Evolutionary conservation across 2,329 filamentous ascomycete genomes (phyloP), one percentile per base, ranked within the genome.

Genomic region (Emmonsiellopsis sp.): DNA sequence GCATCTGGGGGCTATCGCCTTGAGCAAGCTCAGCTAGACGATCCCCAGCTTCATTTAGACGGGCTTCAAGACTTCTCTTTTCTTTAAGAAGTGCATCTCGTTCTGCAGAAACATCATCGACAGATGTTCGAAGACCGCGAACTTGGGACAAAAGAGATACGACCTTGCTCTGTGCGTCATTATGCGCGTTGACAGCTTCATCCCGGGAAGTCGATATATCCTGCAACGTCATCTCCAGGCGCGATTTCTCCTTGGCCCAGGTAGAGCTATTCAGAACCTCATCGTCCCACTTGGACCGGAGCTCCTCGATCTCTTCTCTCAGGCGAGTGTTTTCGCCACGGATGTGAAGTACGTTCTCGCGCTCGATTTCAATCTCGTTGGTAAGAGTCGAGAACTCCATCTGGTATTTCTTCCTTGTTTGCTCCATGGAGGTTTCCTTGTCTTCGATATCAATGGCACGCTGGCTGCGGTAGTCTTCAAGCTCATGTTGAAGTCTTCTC

Each of bases 401-500:
- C 68, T 97, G 93, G 68, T 97, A 98, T 77, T 97, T 98, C 78
- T 92, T 93, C 64, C 92, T 83, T 43, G 92, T 96, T 71, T 97
- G 92, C 72, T 98, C 93, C 82, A 96, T 87, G 61, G 88, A 93
- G 8, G 86, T 86, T 70, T 97, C 92, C 70, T 93, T 96, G 71
- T 98, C 92, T 70, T 97, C 93, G 53, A 97, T 88, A 63, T 97
- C 93, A 70, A 95, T 95, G 54, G 91, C 91, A 46, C 92, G 84
- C 70, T 96, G 91, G 66, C 85, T 95, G 56, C 93, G 84, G 75
- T 97, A 98, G 70, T 98, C 92, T 70, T 97, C 92, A 2, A 98
- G 85, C 73, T 98, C 92, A 66, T 97, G 91, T 69, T 98, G 92
- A 26, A 97, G 83, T 55, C 92, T 83, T 73, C 91, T 95, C 79